Evolutionary conservation across 2,329 filamentous ascomycete genomes (phyloP), one percentile per base, ranked within the genome.

Genomic region (Aquanectria penicillioides): DNA sequence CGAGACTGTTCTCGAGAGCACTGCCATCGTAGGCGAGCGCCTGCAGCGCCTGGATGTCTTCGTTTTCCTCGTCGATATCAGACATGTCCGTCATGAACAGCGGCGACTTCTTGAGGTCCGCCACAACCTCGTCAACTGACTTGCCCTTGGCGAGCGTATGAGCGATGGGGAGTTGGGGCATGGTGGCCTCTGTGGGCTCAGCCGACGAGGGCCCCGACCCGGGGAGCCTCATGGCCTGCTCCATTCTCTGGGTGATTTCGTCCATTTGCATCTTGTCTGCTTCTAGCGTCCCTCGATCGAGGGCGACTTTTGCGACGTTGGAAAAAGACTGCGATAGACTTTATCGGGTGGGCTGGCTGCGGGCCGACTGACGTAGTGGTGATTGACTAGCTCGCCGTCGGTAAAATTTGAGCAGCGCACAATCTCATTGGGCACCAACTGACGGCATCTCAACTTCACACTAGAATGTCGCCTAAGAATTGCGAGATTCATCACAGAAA

Each of bases 51-150:
- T 96, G 93, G 1, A 97, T 82, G 66, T 91, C 88, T 61, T 90
- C 82, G 71, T 97, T 97, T 65, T 96, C 91, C 68, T 90, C 81
- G 71, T 97, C 97, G 64, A 51, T 13, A 11, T 94, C 91, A 69
- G 92, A 92, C 28, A 97, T 83, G 66, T 92, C 89, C 25, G 93
- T 98, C 95, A 99, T 99, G 82, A 99, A 99, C 31, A 99, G 84
- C 6, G 95, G 95, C 26, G 81, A 85, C 72, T 81, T 81, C 73
- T 86, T 86, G 36, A 88, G 76, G 44, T 87, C 85, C 9, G 81
- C 81, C 55, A 83, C 74, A 28, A 87, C 80, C 67, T 87, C 84
- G 31, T 85, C 83, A 3, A 82, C 76, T 5, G 83, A 82, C 74
- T 82, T 83, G 67, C 78, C 70, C 20, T 69, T 69, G 56, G 71